Evolutionary conservation across 768 basidiomycete genomes (phyloP), one percentile per base, ranked within the genome.

Genomic region (Harrya chromipes): DNA sequence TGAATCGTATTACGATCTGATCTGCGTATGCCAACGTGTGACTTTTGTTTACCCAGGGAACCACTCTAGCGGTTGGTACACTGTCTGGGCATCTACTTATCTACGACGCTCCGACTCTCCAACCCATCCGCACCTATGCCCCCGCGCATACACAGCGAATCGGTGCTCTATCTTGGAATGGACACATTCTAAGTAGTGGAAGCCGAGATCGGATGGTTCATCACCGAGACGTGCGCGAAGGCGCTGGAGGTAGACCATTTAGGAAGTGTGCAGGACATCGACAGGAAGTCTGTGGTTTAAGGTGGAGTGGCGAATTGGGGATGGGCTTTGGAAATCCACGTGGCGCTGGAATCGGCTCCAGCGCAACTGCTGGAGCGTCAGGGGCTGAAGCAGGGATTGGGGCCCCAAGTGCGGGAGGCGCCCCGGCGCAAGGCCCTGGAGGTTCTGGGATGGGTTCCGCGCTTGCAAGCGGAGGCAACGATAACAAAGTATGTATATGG

Each of bases 401-500:
- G 26, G 52, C 51, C 3, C 55, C 63, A 1, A 60, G 50, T 21
- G 34, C 50, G 4, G 62, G 62, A 36, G 62, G 62, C 13, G 60
- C 52, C 16, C 52, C 63, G 4, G 63, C 62, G 14, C 63, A 63
- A 36, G 56, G 65, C 37, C 59, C 64, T 2, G 55, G 65, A 47
- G 58, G 64, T 20, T 73, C 33, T 51, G 69, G 43, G 59, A 74
- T 54, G 56, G 65, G 66, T 8, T 84, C 84, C 8, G 77, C 77
- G 26, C 79, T 99, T 4, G 95, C 95, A 4, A 92, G 88, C 56
- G 95, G 95, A 2, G 95, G 95, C 0, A 99, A 99, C 65, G 95
- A 99, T 70, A 99, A 99, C 72, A 97, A 97, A 72, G 90, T 99
- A 16, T 93, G 91, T 60, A 93, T 99, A 46, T 99, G 94, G 91